Percentiles rank a stretch among this genome's conserved stretches.
phyloP scores from a whole-genome alignment of 2,329 filamentous ascomycete genomes.

The Didymellaceae sp. region DNA sequence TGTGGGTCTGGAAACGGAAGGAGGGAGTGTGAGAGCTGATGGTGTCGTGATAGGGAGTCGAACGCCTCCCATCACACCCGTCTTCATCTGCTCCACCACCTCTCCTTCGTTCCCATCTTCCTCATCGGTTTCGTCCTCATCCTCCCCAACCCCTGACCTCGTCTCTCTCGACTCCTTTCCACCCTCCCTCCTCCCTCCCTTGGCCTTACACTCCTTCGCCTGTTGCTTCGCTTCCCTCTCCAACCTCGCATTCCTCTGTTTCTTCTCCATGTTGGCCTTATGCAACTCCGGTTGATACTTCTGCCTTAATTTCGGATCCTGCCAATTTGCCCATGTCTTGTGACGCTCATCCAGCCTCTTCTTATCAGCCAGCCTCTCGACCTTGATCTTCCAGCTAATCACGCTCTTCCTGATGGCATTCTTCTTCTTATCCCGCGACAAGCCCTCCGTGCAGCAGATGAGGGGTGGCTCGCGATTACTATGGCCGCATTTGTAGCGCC shows the following conservation, averaged over 20 bases:
- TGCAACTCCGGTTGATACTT: not conserved
- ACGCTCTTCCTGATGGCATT: not conserved
- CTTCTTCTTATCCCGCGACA: not conserved
- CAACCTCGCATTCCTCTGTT: not conserved
- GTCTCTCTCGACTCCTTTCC: no score
- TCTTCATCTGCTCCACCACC: no score
- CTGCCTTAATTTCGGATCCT: not conserved
- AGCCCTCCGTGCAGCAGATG: conserved; percentile 2
- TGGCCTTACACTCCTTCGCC: not conserved
- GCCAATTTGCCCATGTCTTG: conserved; percentile 9
- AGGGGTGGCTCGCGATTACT: not conserved
- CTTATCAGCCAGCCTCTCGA: conserved; percentile 4
- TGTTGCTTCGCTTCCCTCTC: not conserved
- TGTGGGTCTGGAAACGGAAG: no score
- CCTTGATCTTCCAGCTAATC: not conserved
- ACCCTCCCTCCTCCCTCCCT: no score
- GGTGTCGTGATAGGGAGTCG: no score
- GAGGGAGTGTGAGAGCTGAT: no score
- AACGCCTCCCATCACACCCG: no score
- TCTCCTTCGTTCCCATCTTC: no score
- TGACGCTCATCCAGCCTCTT: not conserved
- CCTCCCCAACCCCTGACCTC: no score
- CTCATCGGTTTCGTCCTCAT: no score
- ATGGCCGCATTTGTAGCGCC: conserved; percentile 3
- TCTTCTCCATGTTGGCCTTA: not conserved